Base-by-base conservation (phyloP, 768 basidiomycete species). In the Serendipita sp. region DNA sequence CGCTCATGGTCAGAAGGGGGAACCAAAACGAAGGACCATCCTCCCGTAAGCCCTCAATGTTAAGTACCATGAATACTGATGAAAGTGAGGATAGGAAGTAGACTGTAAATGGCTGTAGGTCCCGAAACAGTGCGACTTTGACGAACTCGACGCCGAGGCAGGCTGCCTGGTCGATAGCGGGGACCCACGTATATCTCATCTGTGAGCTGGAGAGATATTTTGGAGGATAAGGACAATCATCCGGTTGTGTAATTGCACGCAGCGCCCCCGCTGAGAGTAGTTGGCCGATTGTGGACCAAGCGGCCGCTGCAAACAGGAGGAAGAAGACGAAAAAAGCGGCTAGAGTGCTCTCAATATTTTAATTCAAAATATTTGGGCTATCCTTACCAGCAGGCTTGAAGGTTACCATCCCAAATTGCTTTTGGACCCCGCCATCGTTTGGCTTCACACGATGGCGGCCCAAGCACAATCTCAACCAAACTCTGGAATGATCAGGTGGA, bases 381-480 rank as follows among this genome's bases (percentile, higher is more conserved):
- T 30, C 24, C 53, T n/a, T n/a, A 58, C 53, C 53, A 11, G 30
- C 26, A 11, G 53, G 53, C 53, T 58, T 58, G 53, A 58, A 20
- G 53, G 53, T 26, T n/a, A 33, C 24, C 53, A 58, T 58, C n/a
- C n/a, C 53, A 48, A 48, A 28, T 48, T 48, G 45, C 45, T 48
- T 48, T 48, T 48, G 45, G 45, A 48, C 45, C 45, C 45, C 45
- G 45, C 45, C 45, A 48, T 48, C 45, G 45, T 48, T 20, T 20
- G n/a, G 20, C 26, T 48, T n/a, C 2, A 28, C 45, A 9, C 45
- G 45, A 48, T 48, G 45, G 45, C 45, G 45, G 45, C 45, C 45
- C 45, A 48, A 28, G 26, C 45, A 20, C 45, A 20, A 48, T n/a
- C 26, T n/a, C 45, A 48, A 48, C 45, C 7, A 48, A 5, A 5